These are phyloP conservation scores for Nicotiana tabacum DNA, from an alignment of 257 asterid genomes.

Conservation along the genomic window DNA sequence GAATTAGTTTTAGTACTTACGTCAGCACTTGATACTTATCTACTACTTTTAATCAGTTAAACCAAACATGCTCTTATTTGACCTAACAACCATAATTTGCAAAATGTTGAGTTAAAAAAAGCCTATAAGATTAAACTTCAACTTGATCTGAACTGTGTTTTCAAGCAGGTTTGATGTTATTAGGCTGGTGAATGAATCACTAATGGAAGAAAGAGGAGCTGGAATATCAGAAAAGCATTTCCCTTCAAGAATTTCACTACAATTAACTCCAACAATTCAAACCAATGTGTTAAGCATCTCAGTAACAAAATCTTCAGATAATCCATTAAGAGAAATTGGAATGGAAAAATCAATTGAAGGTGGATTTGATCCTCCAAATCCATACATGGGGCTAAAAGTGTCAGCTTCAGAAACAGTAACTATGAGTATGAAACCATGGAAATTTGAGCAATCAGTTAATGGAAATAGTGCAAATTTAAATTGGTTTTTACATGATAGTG, in stretches of 20 bases:
- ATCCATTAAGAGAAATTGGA: conserved; percentile 52
- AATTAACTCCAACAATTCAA: conserved; percentile 58
- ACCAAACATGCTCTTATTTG: neutral
- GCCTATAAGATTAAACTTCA: neutral
- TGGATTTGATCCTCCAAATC: conserved; percentile 51
- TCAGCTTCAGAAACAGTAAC: conserved; percentile 56
- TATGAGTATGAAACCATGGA: conserved; percentile 71
- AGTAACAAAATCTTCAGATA: conserved; percentile 67
- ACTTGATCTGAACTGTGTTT: neutral
- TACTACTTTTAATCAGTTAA: neutral
- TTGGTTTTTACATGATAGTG: conserved; percentile 76
- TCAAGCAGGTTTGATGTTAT: conserved; percentile 58
- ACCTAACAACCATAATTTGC: no score
- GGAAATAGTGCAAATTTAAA: conserved; percentile 51
- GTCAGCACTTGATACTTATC: neutral
- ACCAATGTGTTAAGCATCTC: conserved; percentile 58
- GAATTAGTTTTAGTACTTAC: neutral
- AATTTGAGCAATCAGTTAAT: conserved; percentile 71
- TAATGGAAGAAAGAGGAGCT: conserved; percentile 50
- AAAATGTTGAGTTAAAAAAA: no score
- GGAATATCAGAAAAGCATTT: conserved; percentile 45
- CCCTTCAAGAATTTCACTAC: conserved; percentile 70
- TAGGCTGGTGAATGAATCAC: conserved; percentile 48
- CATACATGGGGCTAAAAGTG: conserved; percentile 48
- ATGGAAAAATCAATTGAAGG: conserved; percentile 58